Conservation (phyloP, 768 basidiomycete genomes). For the Podaxis rugospora region DNA sequence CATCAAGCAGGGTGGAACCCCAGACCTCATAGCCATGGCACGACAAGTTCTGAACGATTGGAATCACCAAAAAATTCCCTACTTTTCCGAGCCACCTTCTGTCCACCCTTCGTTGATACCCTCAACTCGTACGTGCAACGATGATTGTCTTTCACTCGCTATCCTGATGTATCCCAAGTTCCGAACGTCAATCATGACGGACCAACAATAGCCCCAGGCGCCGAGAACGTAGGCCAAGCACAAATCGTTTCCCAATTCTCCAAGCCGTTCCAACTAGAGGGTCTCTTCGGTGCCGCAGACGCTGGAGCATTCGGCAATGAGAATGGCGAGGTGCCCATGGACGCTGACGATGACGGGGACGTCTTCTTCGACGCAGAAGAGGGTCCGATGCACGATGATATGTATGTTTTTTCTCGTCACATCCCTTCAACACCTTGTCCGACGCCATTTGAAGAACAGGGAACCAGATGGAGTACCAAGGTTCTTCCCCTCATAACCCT, state of each 20-base stretch:
- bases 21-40: constrained; percentile 80
- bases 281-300: constrained; percentile 77
- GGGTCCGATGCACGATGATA: constrained; percentile 35
- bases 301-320: constrained; percentile 67
- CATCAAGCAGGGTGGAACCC: constrained; percentile 72
- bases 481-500: constrained; percentile 27
- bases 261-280: constrained; percentile 76
- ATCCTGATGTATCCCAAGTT: not conserved
- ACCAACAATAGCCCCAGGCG: constrained; percentile 56
- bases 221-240: constrained; percentile 76
- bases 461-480: constrained; percentile 31
- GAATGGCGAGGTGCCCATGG: constrained; percentile 37
- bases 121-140: constrained; percentile 29
- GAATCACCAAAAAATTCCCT: constrained; percentile 96
- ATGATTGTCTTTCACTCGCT: not conserved
- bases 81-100: constrained; percentile 74
- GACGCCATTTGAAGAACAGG: constrained; percentile 16
- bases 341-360: constrained; percentile 40
- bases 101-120: constrained; percentile 78
- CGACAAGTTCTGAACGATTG: constrained; percentile 84
- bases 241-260: constrained; percentile 70
- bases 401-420: constrained; percentile 19
- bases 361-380: constrained; percentile 40
- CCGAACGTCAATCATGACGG: constrained; percentile 17
- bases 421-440: constrained; percentile 12